These are phyloP conservation scores for Ogataea glucozyma DNA, from an alignment of 805 yeast species.

Conservation along the genomic window DNA sequence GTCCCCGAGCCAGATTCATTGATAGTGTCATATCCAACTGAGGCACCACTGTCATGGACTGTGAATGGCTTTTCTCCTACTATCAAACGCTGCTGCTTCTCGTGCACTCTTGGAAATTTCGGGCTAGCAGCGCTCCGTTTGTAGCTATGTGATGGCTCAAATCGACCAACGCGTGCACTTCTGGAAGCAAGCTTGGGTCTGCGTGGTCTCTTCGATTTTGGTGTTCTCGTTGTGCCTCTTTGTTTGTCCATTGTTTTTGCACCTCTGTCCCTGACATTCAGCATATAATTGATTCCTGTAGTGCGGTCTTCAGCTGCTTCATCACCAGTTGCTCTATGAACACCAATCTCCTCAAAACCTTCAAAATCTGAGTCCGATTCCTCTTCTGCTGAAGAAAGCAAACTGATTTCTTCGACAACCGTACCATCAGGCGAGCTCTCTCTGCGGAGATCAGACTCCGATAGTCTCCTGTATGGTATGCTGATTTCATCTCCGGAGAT, in stretches of 20 bases:
- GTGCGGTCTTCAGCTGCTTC: conserved; percentile 30
- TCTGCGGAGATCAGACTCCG: not conserved
- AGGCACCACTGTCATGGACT: too few relatives aligned
- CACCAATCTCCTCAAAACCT: not conserved
- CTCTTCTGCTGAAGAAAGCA: conserved; percentile 17
- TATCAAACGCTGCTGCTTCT: too few relatives aligned
- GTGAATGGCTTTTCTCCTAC: too few relatives aligned
- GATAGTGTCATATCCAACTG: too few relatives aligned
- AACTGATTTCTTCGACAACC: conserved; percentile 12
- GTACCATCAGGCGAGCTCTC: conserved; percentile 5
- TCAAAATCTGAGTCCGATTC: conserved; percentile 12
- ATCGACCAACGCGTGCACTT: not conserved
- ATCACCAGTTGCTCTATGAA: conserved; percentile 12
- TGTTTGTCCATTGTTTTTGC: not conserved
- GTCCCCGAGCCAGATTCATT: too few relatives aligned
- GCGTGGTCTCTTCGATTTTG: not conserved
- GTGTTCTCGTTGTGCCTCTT: not conserved
- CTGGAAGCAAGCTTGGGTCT: conserved; percentile 1
- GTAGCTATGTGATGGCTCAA: not conserved
- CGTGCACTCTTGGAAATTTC: too few relatives aligned
- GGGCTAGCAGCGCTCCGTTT: not conserved
- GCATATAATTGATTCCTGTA: conserved; percentile 33
- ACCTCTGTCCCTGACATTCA: conserved; percentile 10
- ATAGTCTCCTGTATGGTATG: not conserved
- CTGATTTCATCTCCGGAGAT: conserved; percentile 8